Evolutionary conservation across 176 grass and related monocot species (phyloP).

Genomic region (Zoysia japonica): DNA sequence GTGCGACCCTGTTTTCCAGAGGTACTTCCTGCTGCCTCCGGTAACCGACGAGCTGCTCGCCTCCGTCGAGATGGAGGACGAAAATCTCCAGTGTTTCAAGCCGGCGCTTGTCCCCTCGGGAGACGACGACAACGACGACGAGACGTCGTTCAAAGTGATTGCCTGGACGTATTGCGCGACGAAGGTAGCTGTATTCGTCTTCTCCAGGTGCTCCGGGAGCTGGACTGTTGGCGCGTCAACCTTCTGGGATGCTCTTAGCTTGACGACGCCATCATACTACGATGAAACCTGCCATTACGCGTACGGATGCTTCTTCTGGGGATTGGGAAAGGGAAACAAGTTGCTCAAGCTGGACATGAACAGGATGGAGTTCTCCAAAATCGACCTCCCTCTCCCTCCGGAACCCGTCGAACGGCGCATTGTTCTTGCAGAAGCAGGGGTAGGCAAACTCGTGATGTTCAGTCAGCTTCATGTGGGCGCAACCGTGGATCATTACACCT

Average conservation of each 20-base stretch:
- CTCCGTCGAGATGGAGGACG: not conserved
- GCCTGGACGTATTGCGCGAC: too few species aligned
- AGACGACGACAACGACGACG: not conserved
- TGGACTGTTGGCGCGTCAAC: not conserved
- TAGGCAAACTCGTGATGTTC: not conserved
- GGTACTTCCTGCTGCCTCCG: slow-evolving; percentile 4
- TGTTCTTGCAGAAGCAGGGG: slow-evolving; percentile 11
- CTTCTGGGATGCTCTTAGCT: not conserved
- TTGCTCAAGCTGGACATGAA: slow-evolving; percentile 16
- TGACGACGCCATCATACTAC: not conserved
- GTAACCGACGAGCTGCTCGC: slow-evolving; percentile 15
- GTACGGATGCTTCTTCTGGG: slow-evolving; percentile 5
- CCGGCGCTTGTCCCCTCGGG: not conserved
- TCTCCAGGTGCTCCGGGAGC: not conserved
- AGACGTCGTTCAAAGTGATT: slow-evolving; percentile 26
- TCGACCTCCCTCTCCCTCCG: not conserved
- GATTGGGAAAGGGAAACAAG: not conserved
- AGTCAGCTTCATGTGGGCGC: too few species aligned
- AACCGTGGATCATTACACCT: not conserved
- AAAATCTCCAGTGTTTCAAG: not conserved
- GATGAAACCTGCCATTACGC: not conserved
- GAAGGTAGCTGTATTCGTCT: not conserved
- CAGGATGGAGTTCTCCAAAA: slow-evolving; percentile 1
- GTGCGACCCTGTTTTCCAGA: slow-evolving; percentile 27
- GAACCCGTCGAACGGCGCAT: not conserved